These are phyloP conservation scores for Pseudogymnoascus sp. DNA, from an alignment of 2,329 filamentous ascomycete species.

Conservation along the genomic window DNA sequence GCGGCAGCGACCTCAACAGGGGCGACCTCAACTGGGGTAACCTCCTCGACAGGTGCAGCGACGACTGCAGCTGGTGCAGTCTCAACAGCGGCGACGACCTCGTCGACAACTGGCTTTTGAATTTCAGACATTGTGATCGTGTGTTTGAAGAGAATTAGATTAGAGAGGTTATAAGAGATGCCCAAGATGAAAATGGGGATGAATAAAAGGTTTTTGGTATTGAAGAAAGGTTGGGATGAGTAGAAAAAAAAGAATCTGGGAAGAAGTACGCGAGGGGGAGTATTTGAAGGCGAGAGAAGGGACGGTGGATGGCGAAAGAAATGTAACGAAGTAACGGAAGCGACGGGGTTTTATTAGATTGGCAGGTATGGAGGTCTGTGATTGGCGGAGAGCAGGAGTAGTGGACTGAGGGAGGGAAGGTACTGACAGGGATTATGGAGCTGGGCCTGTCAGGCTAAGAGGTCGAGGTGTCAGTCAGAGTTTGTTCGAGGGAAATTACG, in stretches of 20 bases:
- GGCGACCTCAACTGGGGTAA: conserved; percentile 30
- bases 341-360: conserved; percentile 9
- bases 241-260: conserved; percentile 8
- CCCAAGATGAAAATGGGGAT: conserved; percentile 2
- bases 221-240: conserved; percentile 6
- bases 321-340: conserved; percentile 8
- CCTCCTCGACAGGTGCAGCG: conserved; percentile 30
- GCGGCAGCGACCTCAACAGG: conserved; percentile 30
- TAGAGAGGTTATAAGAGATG: conserved; percentile 16
- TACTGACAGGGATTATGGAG: conserved; percentile 9
- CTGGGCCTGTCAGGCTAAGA: conserved; percentile 10
- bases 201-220: conserved; percentile 1
- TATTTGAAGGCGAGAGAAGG: conserved; percentile 8
- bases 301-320: conserved; percentile 9
- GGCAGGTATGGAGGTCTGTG: not conserved
- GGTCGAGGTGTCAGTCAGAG: conserved; percentile 5
- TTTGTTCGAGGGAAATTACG: conserved; percentile 2
- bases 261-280: conserved; percentile 2
- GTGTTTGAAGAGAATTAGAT: conserved; percentile 11
- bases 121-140: conserved; percentile 47
- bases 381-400: conserved; percentile 1
- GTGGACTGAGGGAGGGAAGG: not conserved
- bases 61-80: conserved; percentile 25
- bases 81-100: conserved; percentile 30
- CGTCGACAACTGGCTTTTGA: conserved; percentile 50